Evolutionary conservation across 2,329 filamentous ascomycete species (phyloP).

Genomic region (Monosporascus cannonballus): DNA sequence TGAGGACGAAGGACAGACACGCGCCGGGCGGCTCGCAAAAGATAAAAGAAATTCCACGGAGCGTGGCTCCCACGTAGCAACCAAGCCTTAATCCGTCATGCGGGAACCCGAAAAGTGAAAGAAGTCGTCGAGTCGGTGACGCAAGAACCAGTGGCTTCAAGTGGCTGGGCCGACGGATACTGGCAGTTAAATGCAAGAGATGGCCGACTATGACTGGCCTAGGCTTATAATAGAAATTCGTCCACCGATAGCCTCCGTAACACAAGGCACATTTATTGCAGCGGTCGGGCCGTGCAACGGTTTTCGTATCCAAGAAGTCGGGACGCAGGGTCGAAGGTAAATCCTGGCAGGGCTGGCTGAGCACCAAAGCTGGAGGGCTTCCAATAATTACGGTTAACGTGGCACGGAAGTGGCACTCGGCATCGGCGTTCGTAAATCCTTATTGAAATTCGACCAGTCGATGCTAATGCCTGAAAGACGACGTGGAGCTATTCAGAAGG

Average conservation of each 20-base stretch:
- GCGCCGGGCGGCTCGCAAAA: neutral
- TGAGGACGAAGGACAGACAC: neutral
- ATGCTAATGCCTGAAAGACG: neutral
- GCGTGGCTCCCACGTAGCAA: neutral
- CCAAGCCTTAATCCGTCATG: slow-evolving; percentile 1
- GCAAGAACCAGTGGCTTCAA: neutral
- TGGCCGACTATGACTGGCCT: neutral
- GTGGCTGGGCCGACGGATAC: slow-evolving; percentile 11
- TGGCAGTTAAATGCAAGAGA: slow-evolving; percentile 16
- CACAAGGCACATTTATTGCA: neutral
- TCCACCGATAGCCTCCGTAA: neutral
- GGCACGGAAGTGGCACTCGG: neutral
- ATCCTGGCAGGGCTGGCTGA: neutral
- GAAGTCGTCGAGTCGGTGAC: slow-evolving; percentile 1
- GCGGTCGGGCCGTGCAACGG: neutral
- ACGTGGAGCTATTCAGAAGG: neutral
- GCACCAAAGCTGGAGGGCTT: neutral
- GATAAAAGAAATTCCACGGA: neutral
- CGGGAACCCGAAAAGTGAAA: slow-evolving; percentile 2
- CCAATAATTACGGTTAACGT: neutral
- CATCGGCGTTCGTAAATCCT: neutral
- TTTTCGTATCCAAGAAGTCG: neutral
- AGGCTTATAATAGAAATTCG: neutral
- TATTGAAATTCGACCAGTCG: neutral
- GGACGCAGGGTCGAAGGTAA: neutral